These are phyloP conservation scores for Ichthyophthirius multifiliis DNA, from an alignment of 169 alveolate genomes.

Conservation along the genomic window DNA sequence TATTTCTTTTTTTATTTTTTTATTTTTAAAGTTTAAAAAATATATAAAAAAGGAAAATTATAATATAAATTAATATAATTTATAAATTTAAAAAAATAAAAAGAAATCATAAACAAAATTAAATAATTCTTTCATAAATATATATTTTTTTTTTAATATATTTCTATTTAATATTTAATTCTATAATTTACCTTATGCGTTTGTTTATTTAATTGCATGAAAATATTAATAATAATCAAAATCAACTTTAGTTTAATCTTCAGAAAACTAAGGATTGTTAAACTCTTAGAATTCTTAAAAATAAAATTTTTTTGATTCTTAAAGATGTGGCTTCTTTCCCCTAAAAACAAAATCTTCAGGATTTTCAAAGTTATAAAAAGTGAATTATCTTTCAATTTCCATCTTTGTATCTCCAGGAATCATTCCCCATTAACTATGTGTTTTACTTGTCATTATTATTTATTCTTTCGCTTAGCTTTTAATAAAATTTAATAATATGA, in stretches of 20 bases:
- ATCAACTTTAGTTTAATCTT: not conserved
- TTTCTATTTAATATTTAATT: no score
- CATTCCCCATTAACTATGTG: not conserved
- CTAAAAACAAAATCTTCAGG: not conserved
- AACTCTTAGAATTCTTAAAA: not conserved
- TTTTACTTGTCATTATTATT: not conserved
- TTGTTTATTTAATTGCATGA: not conserved
- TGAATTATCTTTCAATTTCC: not conserved
- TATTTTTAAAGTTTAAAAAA: no score
- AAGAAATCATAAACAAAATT: no score
- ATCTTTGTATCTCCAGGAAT: conserved; percentile 2
- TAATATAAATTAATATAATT: no score
- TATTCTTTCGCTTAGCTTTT: not conserved
- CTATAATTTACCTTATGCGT: not conserved
- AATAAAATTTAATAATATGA: not conserved
- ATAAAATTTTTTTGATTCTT: not conserved
- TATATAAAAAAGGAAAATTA: no score
- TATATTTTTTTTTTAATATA: no score
- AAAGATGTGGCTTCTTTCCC: not conserved
- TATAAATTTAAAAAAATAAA: no score
- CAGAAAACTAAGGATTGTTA: not conserved
- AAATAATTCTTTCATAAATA: no score
- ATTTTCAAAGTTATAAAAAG: not conserved
- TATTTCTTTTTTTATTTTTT: not conserved
- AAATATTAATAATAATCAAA: not conserved